phyloP scores from a whole-genome alignment of 2,329 filamentous ascomycete genomes.

The Malbranchea zuffiana region DNA sequence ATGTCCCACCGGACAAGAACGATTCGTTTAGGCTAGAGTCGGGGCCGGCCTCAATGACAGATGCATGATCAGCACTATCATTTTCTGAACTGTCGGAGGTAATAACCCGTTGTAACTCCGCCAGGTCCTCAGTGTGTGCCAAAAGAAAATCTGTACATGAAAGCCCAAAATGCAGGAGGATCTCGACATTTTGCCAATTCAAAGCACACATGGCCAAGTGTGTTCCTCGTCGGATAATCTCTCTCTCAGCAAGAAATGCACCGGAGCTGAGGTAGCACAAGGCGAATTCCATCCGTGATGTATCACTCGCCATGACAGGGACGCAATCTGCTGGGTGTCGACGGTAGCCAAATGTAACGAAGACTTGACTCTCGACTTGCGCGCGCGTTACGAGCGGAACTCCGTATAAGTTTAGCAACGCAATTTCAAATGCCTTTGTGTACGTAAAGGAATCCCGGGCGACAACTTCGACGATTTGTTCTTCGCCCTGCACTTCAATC shows the following conservation, averaged over 20 bases:
- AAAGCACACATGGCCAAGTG: slow-evolving; percentile 18
- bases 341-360: slow-evolving; percentile 13
- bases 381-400: slow-evolving; percentile 14
- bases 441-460: slow-evolving; percentile 19
- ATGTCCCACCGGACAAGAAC: neutral
- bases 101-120: neutral
- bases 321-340: slow-evolving; percentile 3
- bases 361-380: slow-evolving; percentile 14
- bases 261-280: slow-evolving; percentile 25
- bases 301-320: slow-evolving; percentile 13
- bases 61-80: slow-evolving; percentile 1
- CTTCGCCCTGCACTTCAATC: neutral
- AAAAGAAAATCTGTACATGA: slow-evolving; percentile 18
- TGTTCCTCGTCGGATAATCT: slow-evolving; percentile 21
- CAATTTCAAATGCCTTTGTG: slow-evolving; percentile 19
- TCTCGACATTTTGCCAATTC: slow-evolving; percentile 23
- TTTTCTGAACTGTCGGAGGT: slow-evolving; percentile 5
- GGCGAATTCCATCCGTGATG: slow-evolving; percentile 21
- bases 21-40: neutral
- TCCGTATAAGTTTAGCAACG: slow-evolving; percentile 23
- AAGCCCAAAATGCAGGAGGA: slow-evolving; percentile 22
- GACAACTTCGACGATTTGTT: slow-evolving; percentile 13
- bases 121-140: neutral
- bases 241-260: slow-evolving; percentile 20
- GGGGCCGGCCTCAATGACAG: neutral